Percentiles rank a stretch among this genome's conserved stretches.
These are phyloP conservation scores for Turnera subulata DNA, from an alignment of 345 rosid species.

Conservation along the genomic window DNA sequence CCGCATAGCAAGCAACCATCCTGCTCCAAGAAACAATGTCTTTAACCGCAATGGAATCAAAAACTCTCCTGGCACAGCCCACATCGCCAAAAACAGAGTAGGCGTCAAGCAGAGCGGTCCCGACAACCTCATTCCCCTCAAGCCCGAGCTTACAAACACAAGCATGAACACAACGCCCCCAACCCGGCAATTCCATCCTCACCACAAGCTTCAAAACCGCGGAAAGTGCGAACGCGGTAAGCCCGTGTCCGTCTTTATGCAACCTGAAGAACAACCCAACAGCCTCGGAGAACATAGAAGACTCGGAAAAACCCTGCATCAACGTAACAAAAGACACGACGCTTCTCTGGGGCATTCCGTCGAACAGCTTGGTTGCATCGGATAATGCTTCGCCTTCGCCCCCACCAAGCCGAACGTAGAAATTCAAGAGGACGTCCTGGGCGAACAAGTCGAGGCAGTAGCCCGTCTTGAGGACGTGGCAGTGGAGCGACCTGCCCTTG, in stretches of 20 bases:
- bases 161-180: slow-evolving; percentile 51
- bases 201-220: slow-evolving; percentile 59
- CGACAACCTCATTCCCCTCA: slow-evolving; percentile 57
- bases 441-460: slow-evolving; percentile 69
- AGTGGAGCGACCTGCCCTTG: slow-evolving; percentile 46
- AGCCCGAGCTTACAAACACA: slow-evolving; percentile 68
- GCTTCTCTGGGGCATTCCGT: slow-evolving; percentile 64
- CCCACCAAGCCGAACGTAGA: slow-evolving; percentile 38
- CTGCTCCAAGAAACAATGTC: slow-evolving; percentile 90
- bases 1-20: slow-evolving; percentile 65
- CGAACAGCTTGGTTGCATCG: slow-evolving; percentile 58
- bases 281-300: slow-evolving; percentile 35
- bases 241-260: slow-evolving; percentile 69
- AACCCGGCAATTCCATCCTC: slow-evolving; percentile 44
- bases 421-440: slow-evolving; percentile 50
- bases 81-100: slow-evolving; percentile 55
- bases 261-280: slow-evolving; percentile 42
- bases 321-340: slow-evolving; percentile 64
- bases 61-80: slow-evolving; percentile 49
- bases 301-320: slow-evolving; percentile 37
- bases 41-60: slow-evolving; percentile 54
- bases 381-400: background rate
- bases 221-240: slow-evolving; percentile 71
- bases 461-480: slow-evolving; percentile 56
- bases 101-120: slow-evolving; percentile 71